phyloP scores from a whole-genome alignment of 23 red algal species.

The Gracilariopsis chorda region DNA sequence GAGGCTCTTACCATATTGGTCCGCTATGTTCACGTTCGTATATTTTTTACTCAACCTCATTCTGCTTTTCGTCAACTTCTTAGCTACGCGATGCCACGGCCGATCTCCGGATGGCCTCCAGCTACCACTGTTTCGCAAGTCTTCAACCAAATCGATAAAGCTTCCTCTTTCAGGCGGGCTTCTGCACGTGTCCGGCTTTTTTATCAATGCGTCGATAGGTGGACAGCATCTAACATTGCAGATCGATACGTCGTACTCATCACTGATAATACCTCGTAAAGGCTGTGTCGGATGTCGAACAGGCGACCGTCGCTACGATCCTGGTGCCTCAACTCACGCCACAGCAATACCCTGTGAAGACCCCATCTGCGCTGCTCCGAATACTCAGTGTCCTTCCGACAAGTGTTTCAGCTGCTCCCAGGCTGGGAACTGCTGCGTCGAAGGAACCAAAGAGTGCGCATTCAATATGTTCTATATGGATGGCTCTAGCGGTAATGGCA shows the following conservation, averaged over 20 bases:
- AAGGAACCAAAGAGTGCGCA: slow-evolving; percentile 3
- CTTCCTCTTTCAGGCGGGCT: slow-evolving; percentile 58
- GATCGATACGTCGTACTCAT: slow-evolving; percentile 33
- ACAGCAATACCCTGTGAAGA: slow-evolving; percentile 26
- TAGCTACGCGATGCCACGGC: too few relatives aligned
- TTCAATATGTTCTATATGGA: slow-evolving; percentile 59
- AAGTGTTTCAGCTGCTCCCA: slow-evolving; percentile 41
- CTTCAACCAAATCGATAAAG: too few relatives aligned
- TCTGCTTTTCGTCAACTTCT: too few relatives aligned
- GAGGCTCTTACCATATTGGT: too few relatives aligned
- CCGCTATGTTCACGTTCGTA: too few relatives aligned
- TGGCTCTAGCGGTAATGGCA: slow-evolving; percentile 47
- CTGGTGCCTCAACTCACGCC: slow-evolving; percentile 12
- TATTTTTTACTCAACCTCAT: too few relatives aligned
- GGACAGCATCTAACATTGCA: slow-evolving; percentile 53
- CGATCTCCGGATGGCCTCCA: not conserved
- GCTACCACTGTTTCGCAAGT: not conserved
- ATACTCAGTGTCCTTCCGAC: not conserved
- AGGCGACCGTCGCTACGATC: slow-evolving; percentile 49
- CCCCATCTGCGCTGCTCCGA: not conserved
- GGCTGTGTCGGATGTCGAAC: slow-evolving; percentile 56
- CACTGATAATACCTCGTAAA: slow-evolving; percentile 30
- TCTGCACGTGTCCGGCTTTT: slow-evolving; percentile 56
- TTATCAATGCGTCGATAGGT: slow-evolving; percentile 46
- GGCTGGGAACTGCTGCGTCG: slow-evolving; percentile 44